Evolutionary conservation across 75 land plant genomes (phyloP).

Genomic region (Ceratopteris richardii): DNA sequence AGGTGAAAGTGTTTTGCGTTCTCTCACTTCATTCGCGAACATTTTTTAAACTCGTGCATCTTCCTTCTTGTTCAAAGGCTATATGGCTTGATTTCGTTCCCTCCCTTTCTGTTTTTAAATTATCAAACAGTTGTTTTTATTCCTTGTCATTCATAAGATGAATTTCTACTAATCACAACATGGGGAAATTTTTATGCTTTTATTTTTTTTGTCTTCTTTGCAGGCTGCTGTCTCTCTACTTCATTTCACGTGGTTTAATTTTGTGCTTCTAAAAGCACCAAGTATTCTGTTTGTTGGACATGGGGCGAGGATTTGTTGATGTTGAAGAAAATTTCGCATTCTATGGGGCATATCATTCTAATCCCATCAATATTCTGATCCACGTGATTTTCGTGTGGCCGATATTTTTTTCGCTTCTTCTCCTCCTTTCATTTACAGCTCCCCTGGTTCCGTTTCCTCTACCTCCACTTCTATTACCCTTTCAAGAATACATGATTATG

Average conservation of each 20-base stretch:
- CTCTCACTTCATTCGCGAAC: too few relatives aligned
- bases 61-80: too few relatives aligned
- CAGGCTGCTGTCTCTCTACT: neutral
- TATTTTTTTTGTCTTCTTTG: neutral
- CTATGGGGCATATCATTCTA: constrained; percentile 91
- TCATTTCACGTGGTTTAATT: too few relatives aligned
- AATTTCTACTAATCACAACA: too few relatives aligned
- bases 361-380: constrained; percentile 62
- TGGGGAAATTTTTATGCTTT: too few relatives aligned
- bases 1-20: too few relatives aligned
- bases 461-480: constrained; percentile 17
- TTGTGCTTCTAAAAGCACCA: too few relatives aligned
- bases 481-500: constrained; percentile 29
- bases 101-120: too few relatives aligned
- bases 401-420: constrained; percentile 53
- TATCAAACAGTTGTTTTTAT: too few relatives aligned
- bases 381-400: constrained; percentile 89
- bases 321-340: constrained; percentile 87
- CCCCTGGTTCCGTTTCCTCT: constrained; percentile 11
- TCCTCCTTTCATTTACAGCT: constrained; percentile 50
- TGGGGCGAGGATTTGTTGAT: constrained; percentile 32
- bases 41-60: too few relatives aligned
- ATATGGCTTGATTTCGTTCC: too few relatives aligned
- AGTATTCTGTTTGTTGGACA: neutral
- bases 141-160: too few relatives aligned